Base-by-base conservation (phyloP, 345 rosid species). In the Garcia nutans region DNA sequence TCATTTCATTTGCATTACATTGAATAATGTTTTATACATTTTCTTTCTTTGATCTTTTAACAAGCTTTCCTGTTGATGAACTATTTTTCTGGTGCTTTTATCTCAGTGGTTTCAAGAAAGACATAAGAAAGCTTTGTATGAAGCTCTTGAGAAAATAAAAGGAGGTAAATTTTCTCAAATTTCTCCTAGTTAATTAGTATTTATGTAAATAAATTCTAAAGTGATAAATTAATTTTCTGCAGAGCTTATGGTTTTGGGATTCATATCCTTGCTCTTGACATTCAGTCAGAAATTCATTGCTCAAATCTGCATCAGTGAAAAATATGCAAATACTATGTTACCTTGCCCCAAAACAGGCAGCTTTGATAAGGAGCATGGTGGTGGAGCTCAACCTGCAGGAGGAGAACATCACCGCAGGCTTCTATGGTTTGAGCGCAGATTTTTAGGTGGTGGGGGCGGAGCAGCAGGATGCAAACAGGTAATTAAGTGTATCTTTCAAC, bases 191-290 rank as follows among this genome's bases (percentile, higher is more conserved):
- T 67, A 31, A 16, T 20, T 37, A 54, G 9, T 19, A 15, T 33
- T 54, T 59, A 2, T 44, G n/a, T 13, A 44, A 7, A 16, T 65
- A 37, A 68, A 24, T 31, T 33, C 47, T 24, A 28, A 28, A n/a
- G 33, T 31, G 42, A 57, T 13, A 2, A 22, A 11, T 44, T 10
- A 0, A 56, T 42, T 42, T 31, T 62, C 12, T 61, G 78, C 92
- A 92, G 97, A 96, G 86, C 93, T 96, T 7, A 96, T 96, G 98
- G 88, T 96, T 79, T 82, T 96, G 76, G 98, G 99, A 66, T 96
- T 96, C 84, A 93, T 96, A 65, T 96, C 99, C 58, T 80, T 96
- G 71, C 60, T 90, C 55, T 76, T 93, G 79, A 90, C 99, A 65
- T 92, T 96, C 70, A 89, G 93, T 33, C 98, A 96, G 87, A 82